phyloP scores from a whole-genome alignment of 208 protist species.

The Porcisia hertigi region DNA sequence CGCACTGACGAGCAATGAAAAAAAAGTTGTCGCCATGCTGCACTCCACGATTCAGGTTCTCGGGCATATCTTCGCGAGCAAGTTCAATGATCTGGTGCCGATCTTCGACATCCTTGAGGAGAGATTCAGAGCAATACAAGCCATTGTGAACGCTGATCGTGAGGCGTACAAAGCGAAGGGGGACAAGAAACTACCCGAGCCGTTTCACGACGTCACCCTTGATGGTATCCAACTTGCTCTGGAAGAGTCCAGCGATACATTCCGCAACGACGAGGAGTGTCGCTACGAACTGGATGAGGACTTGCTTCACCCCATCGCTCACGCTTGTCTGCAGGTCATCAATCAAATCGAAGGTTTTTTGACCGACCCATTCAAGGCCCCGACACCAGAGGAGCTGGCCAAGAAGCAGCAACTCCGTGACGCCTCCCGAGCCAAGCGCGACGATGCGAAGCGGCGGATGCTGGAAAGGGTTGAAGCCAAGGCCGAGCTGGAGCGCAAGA shows the following conservation, averaged over 20 bases:
- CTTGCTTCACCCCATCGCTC: constrained; percentile 82
- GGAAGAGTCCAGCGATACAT: constrained; percentile 40
- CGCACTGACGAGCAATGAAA: constrained; percentile 57
- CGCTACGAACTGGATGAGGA: constrained; percentile 87
- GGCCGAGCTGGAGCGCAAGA: constrained; percentile 55
- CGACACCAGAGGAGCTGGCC: constrained; percentile 49
- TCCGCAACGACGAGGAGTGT: constrained; percentile 76
- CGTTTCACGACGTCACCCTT: constrained; percentile 68
- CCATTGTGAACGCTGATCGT: constrained; percentile 64
- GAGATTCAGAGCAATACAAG: constrained; percentile 40
- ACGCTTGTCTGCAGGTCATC: constrained; percentile 70
- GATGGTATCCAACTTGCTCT: constrained; percentile 40
- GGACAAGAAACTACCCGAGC: constrained; percentile 49
- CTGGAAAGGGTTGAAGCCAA: constrained; percentile 47
- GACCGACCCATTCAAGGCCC: constrained; percentile 55
- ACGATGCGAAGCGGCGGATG: constrained; percentile 50
- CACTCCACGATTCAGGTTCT: constrained; percentile 78
- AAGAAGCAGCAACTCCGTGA: constrained; percentile 62
- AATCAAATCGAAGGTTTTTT: constrained; percentile 87
- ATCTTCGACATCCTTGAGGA: constrained; percentile 71
- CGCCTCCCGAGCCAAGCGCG: constrained; percentile 59
- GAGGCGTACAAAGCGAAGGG: constrained; percentile 45
- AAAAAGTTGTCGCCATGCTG: constrained; percentile 68
- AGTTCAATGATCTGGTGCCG: constrained; percentile 76
- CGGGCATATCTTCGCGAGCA: constrained; percentile 69